Base-by-base conservation (phyloP, 176 grass and related monocot species). In the Oropetium thomaeum region DNA sequence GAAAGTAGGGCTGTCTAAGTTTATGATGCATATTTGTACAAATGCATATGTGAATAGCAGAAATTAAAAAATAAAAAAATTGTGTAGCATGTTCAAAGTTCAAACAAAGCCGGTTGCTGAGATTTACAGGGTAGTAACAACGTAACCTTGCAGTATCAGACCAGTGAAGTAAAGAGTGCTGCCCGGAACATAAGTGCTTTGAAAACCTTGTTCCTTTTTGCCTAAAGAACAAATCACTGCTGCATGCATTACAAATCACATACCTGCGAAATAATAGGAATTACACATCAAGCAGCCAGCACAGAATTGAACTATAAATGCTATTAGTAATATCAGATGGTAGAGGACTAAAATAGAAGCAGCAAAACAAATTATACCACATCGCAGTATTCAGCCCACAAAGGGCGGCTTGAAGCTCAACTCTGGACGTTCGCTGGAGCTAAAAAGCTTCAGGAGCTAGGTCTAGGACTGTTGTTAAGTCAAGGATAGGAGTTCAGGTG, bases 241-340 rank as follows among this genome's bases (percentile, higher is more conserved):
- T 87, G 91, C 90, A 97, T 29, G 95, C 95, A 87, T 97, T 97
- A 84, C 95, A 97, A 70, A 97, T 93, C 37, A 97, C 86, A 71
- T 85, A 97, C 81, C 95, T 97, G 77, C 60, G 90, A 82, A 85
- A 69, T 31, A 86, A 76, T 60, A 80, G 38, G 9, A 72, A 79
- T 10, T 54, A 43, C 16, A 58, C 34, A 85, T 73, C 75, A 84
- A 34, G 34, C 42, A 40, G 66, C 14, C 72, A 64, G 55, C 10
- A 57, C 13, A 39, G 43, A 78, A 30, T 13, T 10, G 63, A 71
- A 73, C 28, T 53, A 68, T 71, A 79, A 23, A 61, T 48, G 42
- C 49, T 35, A 58, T 51, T 26, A 73, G 32, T 34, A 47, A 62
- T 78, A 69, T 34, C 30, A 71, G 31, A 53, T 71, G 47, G n/a